Conservation (phyloP, 345 rosid species). For the Sapria himalayana region DNA sequence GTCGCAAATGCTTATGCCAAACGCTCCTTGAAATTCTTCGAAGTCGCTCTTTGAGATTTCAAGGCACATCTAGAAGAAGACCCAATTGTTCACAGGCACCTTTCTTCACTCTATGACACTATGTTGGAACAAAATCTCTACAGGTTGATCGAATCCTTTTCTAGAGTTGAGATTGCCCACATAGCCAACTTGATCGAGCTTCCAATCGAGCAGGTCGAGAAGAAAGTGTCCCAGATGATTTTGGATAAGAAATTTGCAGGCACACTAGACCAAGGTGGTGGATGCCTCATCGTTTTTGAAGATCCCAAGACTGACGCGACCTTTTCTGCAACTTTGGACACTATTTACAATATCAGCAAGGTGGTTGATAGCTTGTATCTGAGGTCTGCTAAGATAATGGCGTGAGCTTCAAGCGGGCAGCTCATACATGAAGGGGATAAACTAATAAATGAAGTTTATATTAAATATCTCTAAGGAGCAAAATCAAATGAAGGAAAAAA, state of each 20-base stretch:
- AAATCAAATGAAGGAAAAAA: no score
- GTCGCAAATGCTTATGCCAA: conserved; percentile 91
- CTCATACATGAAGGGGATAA: no score
- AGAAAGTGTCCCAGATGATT: conserved; percentile 89
- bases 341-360: conserved; percentile 78
- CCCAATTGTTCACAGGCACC: conserved; percentile 91
- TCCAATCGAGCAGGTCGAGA: conserved; percentile 65
- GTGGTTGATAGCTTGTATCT: conserved; percentile 91
- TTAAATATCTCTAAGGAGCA: no score
- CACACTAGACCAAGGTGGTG: conserved; percentile 88
- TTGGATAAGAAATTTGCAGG: conserved; percentile 93
- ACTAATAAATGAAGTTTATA: no score
- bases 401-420: no score
- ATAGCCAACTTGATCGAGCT: conserved; percentile 66
- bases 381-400: conserved; percentile 92
- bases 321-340: conserved; percentile 68
- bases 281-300: conserved; percentile 75
- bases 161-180: conserved; percentile 70
- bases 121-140: conserved; percentile 77
- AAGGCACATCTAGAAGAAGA: conserved; percentile 81
- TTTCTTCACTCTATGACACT: conserved; percentile 74
- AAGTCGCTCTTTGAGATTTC: conserved; percentile 58
- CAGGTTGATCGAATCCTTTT: conserved; percentile 87
- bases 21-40: conserved; percentile 68
- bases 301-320: conserved; percentile 83